Conservation (phyloP, 345 rosid genomes). For the Crucihimalaya himalaica region DNA sequence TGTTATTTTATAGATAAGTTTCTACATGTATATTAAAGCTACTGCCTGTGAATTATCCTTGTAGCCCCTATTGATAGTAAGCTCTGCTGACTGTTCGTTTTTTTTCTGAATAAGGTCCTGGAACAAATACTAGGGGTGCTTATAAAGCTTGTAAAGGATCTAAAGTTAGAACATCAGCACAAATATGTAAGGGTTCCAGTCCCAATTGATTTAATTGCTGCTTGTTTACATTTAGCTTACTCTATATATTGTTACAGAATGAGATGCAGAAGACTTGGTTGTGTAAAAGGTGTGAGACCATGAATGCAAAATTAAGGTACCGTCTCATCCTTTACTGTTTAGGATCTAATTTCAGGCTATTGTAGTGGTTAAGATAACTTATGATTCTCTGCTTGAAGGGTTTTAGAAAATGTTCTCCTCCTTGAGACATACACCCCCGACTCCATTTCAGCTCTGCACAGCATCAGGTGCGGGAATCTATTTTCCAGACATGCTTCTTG, state of each 20-base stretch:
- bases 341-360: not conserved
- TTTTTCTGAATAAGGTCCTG: slow-evolving; percentile 59
- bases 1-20: not conserved
- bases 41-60: not conserved
- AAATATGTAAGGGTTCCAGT: slow-evolving; percentile 59
- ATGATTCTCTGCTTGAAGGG: slow-evolving; percentile 46
- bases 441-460: slow-evolving; percentile 87
- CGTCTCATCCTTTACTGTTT: not conserved
- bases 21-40: slow-evolving; percentile 1
- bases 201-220: not conserved
- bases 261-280: slow-evolving; percentile 93
- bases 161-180: slow-evolving; percentile 94
- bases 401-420: slow-evolving; percentile 79
- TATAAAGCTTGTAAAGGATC: slow-evolving; percentile 95
- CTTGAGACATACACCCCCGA: slow-evolving; percentile 90
- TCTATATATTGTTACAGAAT: slow-evolving; percentile 51
- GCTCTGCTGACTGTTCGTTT: slow-evolving; percentile 2
- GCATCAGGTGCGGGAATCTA: slow-evolving; percentile 59
- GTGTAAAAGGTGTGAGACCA: slow-evolving; percentile 94
- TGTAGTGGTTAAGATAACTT: not conserved
- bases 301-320: slow-evolving; percentile 95
- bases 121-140: slow-evolving; percentile 97
- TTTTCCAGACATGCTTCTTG: not conserved
- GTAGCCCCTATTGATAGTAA: not conserved
- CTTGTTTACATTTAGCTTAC: not conserved